phyloP scores from a whole-genome alignment of 345 rosid genomes.

The Geranium brycei region DNA sequence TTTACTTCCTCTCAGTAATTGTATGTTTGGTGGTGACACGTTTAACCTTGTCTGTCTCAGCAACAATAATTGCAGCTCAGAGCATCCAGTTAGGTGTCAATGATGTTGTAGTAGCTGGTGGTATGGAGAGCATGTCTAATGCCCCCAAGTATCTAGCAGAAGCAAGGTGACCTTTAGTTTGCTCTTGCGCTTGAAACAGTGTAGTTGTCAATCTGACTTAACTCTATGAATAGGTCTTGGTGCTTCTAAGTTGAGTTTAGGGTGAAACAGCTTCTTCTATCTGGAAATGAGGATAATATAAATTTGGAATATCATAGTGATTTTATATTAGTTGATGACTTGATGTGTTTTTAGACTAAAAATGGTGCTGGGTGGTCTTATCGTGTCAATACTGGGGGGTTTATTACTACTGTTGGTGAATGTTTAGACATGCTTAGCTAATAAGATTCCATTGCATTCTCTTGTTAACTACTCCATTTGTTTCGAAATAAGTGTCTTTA shows the following conservation, averaged over 20 bases:
- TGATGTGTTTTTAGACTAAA: conserved; percentile 1
- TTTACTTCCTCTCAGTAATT: neutral
- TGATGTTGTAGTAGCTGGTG: conserved; percentile 86
- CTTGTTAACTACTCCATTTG: too few species aligned
- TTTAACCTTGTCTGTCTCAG: conserved; percentile 21
- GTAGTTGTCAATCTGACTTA: too few species aligned
- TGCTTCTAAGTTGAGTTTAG: neutral
- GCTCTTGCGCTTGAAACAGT: neutral
- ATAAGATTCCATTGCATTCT: too few species aligned
- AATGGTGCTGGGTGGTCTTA: neutral
- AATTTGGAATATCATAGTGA: neutral
- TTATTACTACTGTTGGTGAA: neutral
- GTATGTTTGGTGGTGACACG: neutral
- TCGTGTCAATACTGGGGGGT: neutral
- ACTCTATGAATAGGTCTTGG: too few species aligned
- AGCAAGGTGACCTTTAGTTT: conserved; percentile 42
- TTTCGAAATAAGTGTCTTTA: too few species aligned
- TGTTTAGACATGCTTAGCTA: too few species aligned
- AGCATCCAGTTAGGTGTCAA: conserved; percentile 67
- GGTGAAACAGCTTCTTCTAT: neutral
- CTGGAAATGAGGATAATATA: neutral
- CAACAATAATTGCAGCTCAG: conserved; percentile 82
- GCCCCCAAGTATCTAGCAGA: conserved; percentile 78
- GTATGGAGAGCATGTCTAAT: conserved; percentile 98
- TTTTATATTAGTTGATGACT: conserved; percentile 1